Base-by-base conservation (phyloP, 2,329 filamentous ascomycete species). In the Cladosporium austrohemisphaericum region DNA sequence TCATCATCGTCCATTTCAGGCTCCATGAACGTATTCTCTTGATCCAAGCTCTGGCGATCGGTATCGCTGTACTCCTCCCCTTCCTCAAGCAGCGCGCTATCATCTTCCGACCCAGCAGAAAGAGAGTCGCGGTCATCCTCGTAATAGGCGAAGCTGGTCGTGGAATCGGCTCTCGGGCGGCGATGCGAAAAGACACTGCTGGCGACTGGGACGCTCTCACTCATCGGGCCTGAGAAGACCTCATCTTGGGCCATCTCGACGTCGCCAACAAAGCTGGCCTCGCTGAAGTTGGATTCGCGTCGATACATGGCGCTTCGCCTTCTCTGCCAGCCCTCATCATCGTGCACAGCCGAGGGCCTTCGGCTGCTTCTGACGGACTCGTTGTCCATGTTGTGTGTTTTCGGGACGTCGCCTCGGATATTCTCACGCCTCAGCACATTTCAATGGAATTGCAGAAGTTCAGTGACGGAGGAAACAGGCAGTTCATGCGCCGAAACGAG, bases 181-280 rank as follows among this genome's bases (percentile, higher is more conserved):
- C 89, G 87, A 68, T 95, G 91, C 40, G 83, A 84, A 66, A 98
- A 98, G 25, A 89, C 86, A n/a, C 89, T 90, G 28, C 91, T 78
- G 64, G 91, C 96, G 9, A 88, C 93, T 1, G 93, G 93, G n/a
- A 98, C 80, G 64, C 90, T 96, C 72, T 98, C 93, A 48, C 90
- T 91, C 62, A 96, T 84, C 5, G 92, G 93, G 5, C 93, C 93
- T 19, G 92, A 85, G 70, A 92, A 98, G 40, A 95, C 80, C 49
- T 97, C 92, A 66, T 95, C 88, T 44, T 94, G 89, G 16, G 93
- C 92, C 93, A 98, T 97, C 67, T 96, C 92, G n/a, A 97, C 91
- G 68, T 95, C 89, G 58, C 89, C 89, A 60, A 95, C 85, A 59
- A 96, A 84, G 69, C 88, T 95, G 28, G 84, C 69, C 68, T 78